These are phyloP conservation scores for Sporobolomyces roseus DNA, from an alignment of 768 basidiomycete genomes.

Conservation along the genomic window DNA sequence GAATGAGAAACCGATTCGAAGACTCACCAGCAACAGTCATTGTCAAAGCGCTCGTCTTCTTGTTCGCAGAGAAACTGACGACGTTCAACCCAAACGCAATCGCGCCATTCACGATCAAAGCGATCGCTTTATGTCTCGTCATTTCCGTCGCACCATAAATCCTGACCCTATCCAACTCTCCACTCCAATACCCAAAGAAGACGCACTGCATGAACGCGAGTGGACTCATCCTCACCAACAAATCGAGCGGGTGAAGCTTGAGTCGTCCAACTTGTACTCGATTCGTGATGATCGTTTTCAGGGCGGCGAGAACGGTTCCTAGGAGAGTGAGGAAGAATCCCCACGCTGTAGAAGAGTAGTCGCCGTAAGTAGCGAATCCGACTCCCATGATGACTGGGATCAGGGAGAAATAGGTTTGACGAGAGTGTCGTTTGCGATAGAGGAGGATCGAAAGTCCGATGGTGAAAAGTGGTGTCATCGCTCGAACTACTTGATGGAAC, in stretches of 20 bases:
- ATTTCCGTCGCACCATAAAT: constrained; percentile 55
- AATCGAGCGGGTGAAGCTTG: constrained; percentile 70
- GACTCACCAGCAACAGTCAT: constrained; percentile 82
- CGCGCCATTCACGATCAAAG: constrained; percentile 69
- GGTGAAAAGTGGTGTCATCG: constrained; percentile 87
- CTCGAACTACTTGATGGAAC: constrained; percentile 97
- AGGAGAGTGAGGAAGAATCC: constrained; percentile 84
- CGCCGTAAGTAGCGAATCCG: constrained; percentile 80
- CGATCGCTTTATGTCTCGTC: constrained; percentile 54
- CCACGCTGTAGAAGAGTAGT: constrained; percentile 82
- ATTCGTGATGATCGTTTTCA: constrained; percentile 91
- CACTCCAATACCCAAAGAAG: constrained; percentile 68
- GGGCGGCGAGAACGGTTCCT: constrained; percentile 83
- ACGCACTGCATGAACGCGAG: constrained; percentile 85
- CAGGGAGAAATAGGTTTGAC: constrained; percentile 65
- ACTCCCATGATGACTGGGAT: constrained; percentile 85
- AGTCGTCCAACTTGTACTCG: constrained; percentile 54
- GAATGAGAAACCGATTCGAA: not conserved
- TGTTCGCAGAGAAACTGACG: constrained; percentile 93
- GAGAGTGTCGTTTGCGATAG: constrained; percentile 61
- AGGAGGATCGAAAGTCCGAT: constrained; percentile 70
- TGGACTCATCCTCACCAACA: constrained; percentile 84
- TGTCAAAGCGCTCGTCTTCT: constrained; percentile 77
- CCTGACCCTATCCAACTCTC: constrained; percentile 68
- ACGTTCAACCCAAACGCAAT: constrained; percentile 92